phyloP scores from a whole-genome alignment of 2,329 filamentous ascomycete species.

The Kalaharituber pfeilii region DNA sequence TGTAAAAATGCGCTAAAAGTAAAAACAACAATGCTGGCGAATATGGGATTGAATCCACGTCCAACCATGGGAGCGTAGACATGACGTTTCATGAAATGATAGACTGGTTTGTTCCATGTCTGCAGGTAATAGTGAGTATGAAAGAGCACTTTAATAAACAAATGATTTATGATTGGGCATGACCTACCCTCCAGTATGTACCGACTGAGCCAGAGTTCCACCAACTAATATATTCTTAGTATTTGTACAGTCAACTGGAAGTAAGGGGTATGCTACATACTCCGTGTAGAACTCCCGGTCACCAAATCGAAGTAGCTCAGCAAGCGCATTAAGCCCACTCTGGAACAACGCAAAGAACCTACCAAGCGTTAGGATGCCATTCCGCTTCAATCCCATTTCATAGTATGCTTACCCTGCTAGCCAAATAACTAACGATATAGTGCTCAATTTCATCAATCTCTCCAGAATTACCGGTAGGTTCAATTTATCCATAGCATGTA shows the following conservation, averaged over 20 bases:
- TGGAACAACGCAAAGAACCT: slow-evolving; percentile 89
- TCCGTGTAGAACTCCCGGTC: slow-evolving; percentile 92
- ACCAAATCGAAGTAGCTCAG: slow-evolving; percentile 75
- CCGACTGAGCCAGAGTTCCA: slow-evolving; percentile 85
- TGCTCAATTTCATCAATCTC: slow-evolving; percentile 82
- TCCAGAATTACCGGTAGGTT: slow-evolving; percentile 71
- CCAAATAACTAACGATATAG: slow-evolving; percentile 92
- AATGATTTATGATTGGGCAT: neutral
- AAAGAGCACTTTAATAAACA: neutral
- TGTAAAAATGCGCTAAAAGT: slow-evolving; percentile 75
- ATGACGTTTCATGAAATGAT: slow-evolving; percentile 89
- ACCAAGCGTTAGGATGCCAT: neutral
- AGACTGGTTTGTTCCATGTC: slow-evolving; percentile 94
- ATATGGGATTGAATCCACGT: slow-evolving; percentile 54
- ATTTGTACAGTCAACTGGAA: neutral
- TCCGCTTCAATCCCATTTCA: neutral
- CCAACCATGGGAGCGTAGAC: slow-evolving; percentile 78
- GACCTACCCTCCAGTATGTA: slow-evolving; percentile 38
- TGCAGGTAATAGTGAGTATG: slow-evolving; percentile 41
- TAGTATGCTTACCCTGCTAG: slow-evolving; percentile 50
- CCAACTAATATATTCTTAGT: slow-evolving; percentile 36
- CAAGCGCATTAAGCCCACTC: slow-evolving; percentile 74
- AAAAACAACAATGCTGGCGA: slow-evolving; percentile 70
- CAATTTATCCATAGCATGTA: slow-evolving; percentile 68
- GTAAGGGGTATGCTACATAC: slow-evolving; percentile 11